These are phyloP conservation scores for Arthrobotrys conoides DNA, from an alignment of 2,329 filamentous ascomycete genomes.

Conservation along the genomic window DNA sequence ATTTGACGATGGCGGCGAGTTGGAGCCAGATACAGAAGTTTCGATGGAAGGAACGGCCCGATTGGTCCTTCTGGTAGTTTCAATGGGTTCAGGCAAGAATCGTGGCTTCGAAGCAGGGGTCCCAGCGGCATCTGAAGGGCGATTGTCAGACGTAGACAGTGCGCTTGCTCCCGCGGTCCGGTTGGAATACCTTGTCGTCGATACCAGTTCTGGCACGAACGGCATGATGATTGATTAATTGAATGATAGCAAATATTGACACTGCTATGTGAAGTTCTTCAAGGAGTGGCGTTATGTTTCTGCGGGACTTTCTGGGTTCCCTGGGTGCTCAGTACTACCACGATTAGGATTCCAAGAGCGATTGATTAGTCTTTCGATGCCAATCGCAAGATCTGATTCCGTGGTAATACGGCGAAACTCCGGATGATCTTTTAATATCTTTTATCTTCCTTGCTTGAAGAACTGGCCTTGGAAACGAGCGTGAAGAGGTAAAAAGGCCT, in stretches of 20 bases:
- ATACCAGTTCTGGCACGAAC: conserved; percentile 58
- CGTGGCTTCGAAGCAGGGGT: conserved; percentile 44
- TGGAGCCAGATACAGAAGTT: conserved; percentile 16
- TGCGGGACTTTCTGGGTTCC: conserved; percentile 47
- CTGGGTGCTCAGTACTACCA: background rate
- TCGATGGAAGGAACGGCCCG: conserved; percentile 23
- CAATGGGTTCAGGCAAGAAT: conserved; percentile 62
- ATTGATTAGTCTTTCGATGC: conserved; percentile 20
- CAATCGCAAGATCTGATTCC: conserved; percentile 13
- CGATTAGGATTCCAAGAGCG: conserved; percentile 14
- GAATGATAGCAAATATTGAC: background rate
- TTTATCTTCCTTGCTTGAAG: background rate
- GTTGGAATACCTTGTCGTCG: conserved; percentile 59
- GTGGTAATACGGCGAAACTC: conserved; percentile 47
- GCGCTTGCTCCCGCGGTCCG: conserved; percentile 43
- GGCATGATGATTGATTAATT: conserved; percentile 40
- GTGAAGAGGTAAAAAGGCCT: conserved; percentile 22
- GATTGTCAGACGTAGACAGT: conserved; percentile 8
- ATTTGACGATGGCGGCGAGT: conserved; percentile 32
- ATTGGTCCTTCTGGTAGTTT: conserved; percentile 62
- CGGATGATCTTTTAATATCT: conserved; percentile 39
- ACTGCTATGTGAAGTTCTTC: background rate
- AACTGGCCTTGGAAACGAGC: conserved; percentile 33
- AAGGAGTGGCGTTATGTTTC: conserved; percentile 22
- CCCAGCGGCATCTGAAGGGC: conserved; percentile 14